Evolutionary conservation across 1,284 basidiomycete genomes (phyloP).

Genomic region (Irpex sp.): DNA sequence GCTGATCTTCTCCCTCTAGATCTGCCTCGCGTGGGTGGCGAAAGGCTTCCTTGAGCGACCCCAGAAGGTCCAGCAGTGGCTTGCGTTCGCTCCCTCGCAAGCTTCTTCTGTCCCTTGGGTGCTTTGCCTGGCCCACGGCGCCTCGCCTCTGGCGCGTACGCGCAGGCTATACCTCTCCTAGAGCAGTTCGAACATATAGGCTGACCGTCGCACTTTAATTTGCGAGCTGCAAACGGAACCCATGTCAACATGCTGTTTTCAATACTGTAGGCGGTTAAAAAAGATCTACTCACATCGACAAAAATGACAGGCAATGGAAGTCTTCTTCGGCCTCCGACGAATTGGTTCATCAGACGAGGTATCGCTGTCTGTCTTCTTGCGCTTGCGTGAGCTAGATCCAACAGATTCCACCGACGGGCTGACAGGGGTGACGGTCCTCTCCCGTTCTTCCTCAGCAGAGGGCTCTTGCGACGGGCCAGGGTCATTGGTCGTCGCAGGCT

Average conservation of each 20-base stretch:
- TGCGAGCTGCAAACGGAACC: constrained; percentile 45
- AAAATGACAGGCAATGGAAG: constrained; percentile 63
- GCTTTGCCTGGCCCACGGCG: constrained; percentile 71
- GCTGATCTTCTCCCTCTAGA: background rate
- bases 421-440: background rate
- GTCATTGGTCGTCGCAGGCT: background rate
- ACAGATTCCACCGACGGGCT: background rate
- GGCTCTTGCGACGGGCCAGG: background rate
- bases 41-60: background rate
- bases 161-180: constrained; percentile 44
- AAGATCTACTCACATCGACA: constrained; percentile 54
- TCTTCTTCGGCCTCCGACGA: constrained; percentile 39
- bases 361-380: background rate
- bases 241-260: background rate
- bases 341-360: constrained; percentile 8
- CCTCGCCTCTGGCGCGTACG: constrained; percentile 49
- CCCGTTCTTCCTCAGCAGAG: background rate
- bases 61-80: background rate
- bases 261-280: background rate
- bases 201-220: constrained; percentile 67
- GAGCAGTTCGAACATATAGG: constrained; percentile 60
- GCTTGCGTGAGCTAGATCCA: constrained; percentile 3
- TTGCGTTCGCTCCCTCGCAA: background rate
- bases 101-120: constrained; percentile 37
- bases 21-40: background rate